Evolutionary conservation across 2,329 filamentous ascomycete genomes (phyloP).

Genomic region (Colletotrichum caudatum): DNA sequence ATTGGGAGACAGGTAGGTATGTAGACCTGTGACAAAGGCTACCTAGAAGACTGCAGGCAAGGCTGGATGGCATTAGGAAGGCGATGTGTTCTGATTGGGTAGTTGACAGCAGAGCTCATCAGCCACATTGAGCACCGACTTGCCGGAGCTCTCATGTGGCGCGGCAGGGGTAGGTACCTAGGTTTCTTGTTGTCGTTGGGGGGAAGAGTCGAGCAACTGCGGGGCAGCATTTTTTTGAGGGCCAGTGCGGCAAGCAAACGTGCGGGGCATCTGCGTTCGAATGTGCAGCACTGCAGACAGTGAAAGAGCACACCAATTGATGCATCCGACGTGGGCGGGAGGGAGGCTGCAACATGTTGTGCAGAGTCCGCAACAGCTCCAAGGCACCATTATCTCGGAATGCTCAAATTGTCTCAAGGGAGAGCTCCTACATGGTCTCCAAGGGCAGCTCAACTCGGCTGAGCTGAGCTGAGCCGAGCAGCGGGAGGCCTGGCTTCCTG

Average conservation of each 20-base stretch:
- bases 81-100: slow-evolving; percentile 34
- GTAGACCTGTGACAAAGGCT: slow-evolving; percentile 11
- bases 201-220: slow-evolving; percentile 13
- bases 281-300: slow-evolving; percentile 2
- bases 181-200: slow-evolving; percentile 3
- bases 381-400: slow-evolving; percentile 1
- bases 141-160: slow-evolving; percentile 22
- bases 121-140: slow-evolving; percentile 22
- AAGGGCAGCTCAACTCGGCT: background rate
- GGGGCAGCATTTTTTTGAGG: slow-evolving; percentile 30
- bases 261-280: slow-evolving; percentile 32
- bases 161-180: slow-evolving; percentile 20
- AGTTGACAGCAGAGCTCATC: background rate
- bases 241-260: slow-evolving; percentile 30
- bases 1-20: slow-evolving; percentile 19
- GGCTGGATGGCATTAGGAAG: slow-evolving; percentile 26
- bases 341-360: slow-evolving; percentile 29
- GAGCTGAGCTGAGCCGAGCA: background rate
- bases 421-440: slow-evolving; percentile 1
- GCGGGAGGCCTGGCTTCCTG: background rate
- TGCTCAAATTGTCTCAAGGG: background rate
- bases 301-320: slow-evolving; percentile 23
- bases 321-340: slow-evolving; percentile 9
- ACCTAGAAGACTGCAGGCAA: slow-evolving; percentile 19
- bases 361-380: slow-evolving; percentile 23